A percentile compares a stretch with the other conserved stretches of the same genome.
Conservation (phyloP, 2,329 filamentous ascomycete species). For the Emydomyces testavorans region DNA sequence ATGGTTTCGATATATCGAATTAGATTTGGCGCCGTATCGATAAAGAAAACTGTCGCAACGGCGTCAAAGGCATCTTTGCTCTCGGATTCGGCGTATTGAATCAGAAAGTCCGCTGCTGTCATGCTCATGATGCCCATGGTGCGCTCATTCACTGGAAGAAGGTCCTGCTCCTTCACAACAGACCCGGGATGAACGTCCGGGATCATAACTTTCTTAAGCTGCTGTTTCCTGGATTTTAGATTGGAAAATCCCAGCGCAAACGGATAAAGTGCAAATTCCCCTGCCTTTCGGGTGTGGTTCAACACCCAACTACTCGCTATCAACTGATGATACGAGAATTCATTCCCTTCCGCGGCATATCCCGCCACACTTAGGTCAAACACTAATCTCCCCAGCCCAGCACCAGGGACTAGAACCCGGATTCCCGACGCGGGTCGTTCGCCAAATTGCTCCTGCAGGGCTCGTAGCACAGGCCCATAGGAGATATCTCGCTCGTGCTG, state of each 20-base stretch:
- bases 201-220: constrained; percentile 60
- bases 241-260: constrained; percentile 87
- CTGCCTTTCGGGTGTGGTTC: constrained; percentile 44
- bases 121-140: constrained; percentile 68
- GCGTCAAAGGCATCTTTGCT: constrained; percentile 60
- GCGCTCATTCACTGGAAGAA: constrained; percentile 11
- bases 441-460: constrained; percentile 45
- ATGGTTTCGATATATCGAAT: constrained; percentile 84
- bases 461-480: constrained; percentile 60
- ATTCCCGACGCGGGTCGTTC: constrained; percentile 34
- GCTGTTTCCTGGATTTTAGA: constrained; percentile 59
- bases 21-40: constrained; percentile 90
- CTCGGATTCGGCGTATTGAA: constrained; percentile 59
- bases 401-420: constrained; percentile 73
- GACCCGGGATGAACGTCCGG: constrained; percentile 68
- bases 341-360: constrained; percentile 72
- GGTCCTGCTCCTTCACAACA: constrained; percentile 36
- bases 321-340: constrained; percentile 96
- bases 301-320: constrained; percentile 58
- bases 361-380: constrained; percentile 71
- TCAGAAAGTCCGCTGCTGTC: constrained; percentile 84
- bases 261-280: constrained; percentile 64
- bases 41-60: constrained; percentile 85
- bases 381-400: constrained; percentile 75
- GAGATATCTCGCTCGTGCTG: constrained; percentile 60